Base-by-base conservation (phyloP, 2,329 filamentous ascomycete genomes). In the Cytospora piceicola region DNA sequence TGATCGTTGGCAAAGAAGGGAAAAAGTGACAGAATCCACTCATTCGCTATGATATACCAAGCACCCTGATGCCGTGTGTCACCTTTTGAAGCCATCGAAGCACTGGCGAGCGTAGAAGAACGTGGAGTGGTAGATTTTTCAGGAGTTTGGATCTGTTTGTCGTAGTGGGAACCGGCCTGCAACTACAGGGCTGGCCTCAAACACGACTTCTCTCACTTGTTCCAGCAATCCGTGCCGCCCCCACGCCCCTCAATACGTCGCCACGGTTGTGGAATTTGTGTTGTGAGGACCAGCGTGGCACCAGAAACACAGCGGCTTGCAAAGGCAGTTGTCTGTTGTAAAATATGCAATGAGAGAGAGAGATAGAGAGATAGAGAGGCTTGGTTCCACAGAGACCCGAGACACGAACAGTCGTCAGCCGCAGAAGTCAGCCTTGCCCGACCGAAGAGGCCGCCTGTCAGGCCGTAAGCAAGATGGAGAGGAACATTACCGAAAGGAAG, bases 401-500 rank as follows among this genome's bases (percentile, higher is more conserved):
- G 46, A 49, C 46, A 49, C 24, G 46, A 24, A 49, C 46, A 49
- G 46, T 49, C 24, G 46, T 49, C 46, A 49, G 46, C 46, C 46
- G 46, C n/a, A 49, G 22, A 49, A 49, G 46, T 5, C 46, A 49
- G 46, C 46, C 46, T 49, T 49, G 46, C 46, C 46, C 46, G 20
- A 49, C 46, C 46, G 9, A 11, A 49, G 22, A 14, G 46, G 46
- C 46, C 46, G n/a, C n/a, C 22, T 49, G 46, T 49, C 22, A 49
- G 46, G n/a, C 46, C 46, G 46, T 49, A 11, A n/a, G n/a, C n/a
- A n/a, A n/a, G n/a, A n/a, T n/a, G n/a, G n/a, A n/a, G n/a, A n/a
- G n/a, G n/a, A n/a, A n/a, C n/a, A n/a, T n/a, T n/a, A n/a, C n/a
- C n/a, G n/a, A n/a, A 24, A 24, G n/a, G 1, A 24, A 49, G 9